These are phyloP conservation scores for Suillus subaureus DNA, from an alignment of 768 basidiomycete species.

Conservation along the genomic window DNA sequence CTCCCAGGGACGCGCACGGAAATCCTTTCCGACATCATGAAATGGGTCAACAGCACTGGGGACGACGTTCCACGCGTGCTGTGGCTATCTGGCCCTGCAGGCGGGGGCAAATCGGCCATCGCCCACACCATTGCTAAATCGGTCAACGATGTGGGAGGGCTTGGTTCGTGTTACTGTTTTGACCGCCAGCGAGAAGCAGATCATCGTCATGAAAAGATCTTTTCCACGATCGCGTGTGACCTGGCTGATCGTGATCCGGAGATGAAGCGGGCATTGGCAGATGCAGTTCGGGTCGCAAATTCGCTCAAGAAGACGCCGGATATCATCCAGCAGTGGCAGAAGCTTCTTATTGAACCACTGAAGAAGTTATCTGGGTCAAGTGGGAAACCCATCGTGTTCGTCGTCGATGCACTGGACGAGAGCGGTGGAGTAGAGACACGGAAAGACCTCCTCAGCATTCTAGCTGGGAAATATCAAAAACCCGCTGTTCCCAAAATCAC, in stretches of 20 bases:
- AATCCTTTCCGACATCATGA: constrained; percentile 14
- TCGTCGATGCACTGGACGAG: no score
- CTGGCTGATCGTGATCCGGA: constrained; percentile 10
- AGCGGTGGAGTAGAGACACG: no score
- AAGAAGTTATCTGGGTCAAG: no score
- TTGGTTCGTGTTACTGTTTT: constrained; percentile 17
- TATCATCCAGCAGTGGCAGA: no score
- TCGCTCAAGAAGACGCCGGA: neutral
- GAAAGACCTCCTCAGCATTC: no score
- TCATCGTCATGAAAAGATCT: constrained; percentile 12
- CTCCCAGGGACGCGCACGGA: no score
- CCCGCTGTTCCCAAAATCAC: no score
- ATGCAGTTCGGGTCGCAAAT: neutral
- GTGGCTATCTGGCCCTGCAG: constrained; percentile 29
- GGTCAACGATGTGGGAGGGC: constrained; percentile 14
- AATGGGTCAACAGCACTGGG: constrained; percentile 24
- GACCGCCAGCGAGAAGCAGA: constrained; percentile 10
- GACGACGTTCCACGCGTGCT: constrained; percentile 15
- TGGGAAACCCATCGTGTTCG: no score
- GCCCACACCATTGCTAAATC: constrained; percentile 11
- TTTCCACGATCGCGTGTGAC: constrained; percentile 24
- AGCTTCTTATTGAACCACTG: no score
- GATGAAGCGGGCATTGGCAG: neutral
- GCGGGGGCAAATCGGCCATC: constrained; percentile 26
- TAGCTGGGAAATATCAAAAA: no score